These are phyloP conservation scores for Auricularia heimuer DNA, from an alignment of 768 basidiomycete genomes.

Conservation along the genomic window DNA sequence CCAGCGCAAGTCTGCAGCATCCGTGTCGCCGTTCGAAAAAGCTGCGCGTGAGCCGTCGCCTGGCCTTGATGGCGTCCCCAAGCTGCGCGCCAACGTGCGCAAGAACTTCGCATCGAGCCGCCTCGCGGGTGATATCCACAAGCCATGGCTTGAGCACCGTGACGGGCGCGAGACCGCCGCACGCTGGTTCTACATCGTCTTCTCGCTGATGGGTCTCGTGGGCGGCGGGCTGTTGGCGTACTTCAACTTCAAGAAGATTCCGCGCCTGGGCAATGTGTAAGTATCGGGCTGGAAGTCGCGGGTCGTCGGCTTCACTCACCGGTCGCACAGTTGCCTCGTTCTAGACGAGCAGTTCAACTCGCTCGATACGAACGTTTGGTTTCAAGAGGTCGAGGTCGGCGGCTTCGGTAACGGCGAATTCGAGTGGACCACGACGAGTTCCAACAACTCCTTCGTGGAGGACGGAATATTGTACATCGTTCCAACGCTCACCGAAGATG, in stretches of 20 bases:
- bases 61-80: neutral
- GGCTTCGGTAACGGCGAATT: constrained; percentile 81
- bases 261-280: constrained; percentile 34
- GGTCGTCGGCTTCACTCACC: neutral
- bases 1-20: neutral
- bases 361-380: no score
- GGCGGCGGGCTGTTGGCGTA: neutral
- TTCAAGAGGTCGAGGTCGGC: constrained; percentile 59
- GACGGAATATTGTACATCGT: constrained; percentile 72
- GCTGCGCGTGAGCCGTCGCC: neutral
- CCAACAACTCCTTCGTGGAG: constrained; percentile 65
- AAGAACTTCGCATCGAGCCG: neutral
- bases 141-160: neutral
- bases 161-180: neutral
- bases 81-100: neutral
- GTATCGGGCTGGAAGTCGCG: constrained; percentile 29
- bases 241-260: constrained; percentile 30
- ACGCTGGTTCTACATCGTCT: neutral
- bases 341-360: no score
- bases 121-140: neutral
- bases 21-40: neutral
- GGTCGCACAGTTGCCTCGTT: no score
- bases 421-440: constrained; percentile 68
- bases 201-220: neutral
- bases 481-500: constrained; percentile 72